Evolutionary conservation across 2,329 filamentous ascomycete genomes (phyloP), one percentile per base, ranked within the genome.

Genomic region (Penicillium expansum): DNA sequence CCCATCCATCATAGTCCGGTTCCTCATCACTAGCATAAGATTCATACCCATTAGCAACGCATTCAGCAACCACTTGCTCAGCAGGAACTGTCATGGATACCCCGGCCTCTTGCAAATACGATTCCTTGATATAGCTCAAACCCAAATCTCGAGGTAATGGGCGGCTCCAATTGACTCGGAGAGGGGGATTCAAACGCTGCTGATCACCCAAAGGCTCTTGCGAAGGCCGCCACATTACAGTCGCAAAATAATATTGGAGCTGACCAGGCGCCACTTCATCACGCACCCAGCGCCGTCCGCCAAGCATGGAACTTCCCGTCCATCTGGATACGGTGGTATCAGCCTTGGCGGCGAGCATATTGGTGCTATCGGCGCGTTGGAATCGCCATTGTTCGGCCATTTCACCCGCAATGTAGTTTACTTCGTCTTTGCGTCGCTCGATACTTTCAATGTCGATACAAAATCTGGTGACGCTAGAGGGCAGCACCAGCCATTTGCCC

Each of bases 361-460:
- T 53, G 4, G 48, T 51, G 0, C 71, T 74, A 37, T 77, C 74
- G 1, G n/a, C 58, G 18, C 73, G 68, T 53, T 57, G 66, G 57
- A 76, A 75, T 42, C 67, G 67, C 75, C 73, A 77, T n/a, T 59
- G 61, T 29, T 70, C 63, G 1, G 69, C 58, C 52, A 73, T 73
- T 48, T 74, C 65, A 14, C 69, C 60, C 5, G 77, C 75, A n/a
- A 83, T 78, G 8, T 65, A 62, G 39, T 81, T 69, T 3, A 83
- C 65, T 61, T 83, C 78, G 0, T 59, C 63, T 52, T 74, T 76
- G 58, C 80, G 80, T 13, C 77, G 69, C 49, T 76, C 71, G 7
- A 82, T 55, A 2, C 77, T 79, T 66, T 84, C 82, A 16, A 82
- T 66, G 39, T 82, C 79, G 5, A 82, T 69, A 27, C 67, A 64